Evolutionary conservation across 768 basidiomycete genomes (phyloP).

Genomic region (Hydnomerulius pinastri): DNA sequence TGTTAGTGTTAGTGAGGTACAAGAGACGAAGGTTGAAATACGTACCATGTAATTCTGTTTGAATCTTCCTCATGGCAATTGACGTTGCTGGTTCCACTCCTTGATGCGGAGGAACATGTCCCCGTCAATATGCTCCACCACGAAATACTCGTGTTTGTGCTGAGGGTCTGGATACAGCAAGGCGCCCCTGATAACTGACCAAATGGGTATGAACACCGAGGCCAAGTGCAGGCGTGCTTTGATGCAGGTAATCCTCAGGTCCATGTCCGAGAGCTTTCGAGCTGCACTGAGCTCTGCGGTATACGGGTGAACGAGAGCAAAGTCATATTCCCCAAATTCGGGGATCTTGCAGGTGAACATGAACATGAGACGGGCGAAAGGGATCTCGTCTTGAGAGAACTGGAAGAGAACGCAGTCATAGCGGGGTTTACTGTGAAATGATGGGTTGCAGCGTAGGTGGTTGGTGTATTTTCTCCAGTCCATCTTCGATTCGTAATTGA

Average conservation of each 20-base stretch:
- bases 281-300: slow-evolving; percentile 3
- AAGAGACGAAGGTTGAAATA: too few relatives aligned
- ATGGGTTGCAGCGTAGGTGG: slow-evolving; percentile 32
- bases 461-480: slow-evolving; percentile 32
- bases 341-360: slow-evolving; percentile 23
- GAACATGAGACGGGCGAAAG: slow-evolving; percentile 22
- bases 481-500: slow-evolving; percentile 28
- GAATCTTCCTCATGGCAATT: background rate
- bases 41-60: background rate
- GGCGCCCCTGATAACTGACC: slow-evolving; percentile 33
- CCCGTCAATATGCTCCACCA: slow-evolving; percentile 30
- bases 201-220: slow-evolving; percentile 25
- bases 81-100: background rate
- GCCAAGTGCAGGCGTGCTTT: slow-evolving; percentile 5
- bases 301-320: slow-evolving; percentile 26
- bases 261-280: slow-evolving; percentile 20
- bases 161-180: slow-evolving; percentile 21
- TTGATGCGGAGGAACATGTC: slow-evolving; percentile 27
- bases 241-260: slow-evolving; percentile 22
- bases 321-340: background rate
- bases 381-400: background rate
- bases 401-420: slow-evolving; percentile 32
- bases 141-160: slow-evolving; percentile 20
- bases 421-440: slow-evolving; percentile 24
- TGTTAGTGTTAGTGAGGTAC: too few relatives aligned